Evolutionary conservation across 73 alveolate species (phyloP).

Genomic region (Tetrahymena malaccensis): DNA sequence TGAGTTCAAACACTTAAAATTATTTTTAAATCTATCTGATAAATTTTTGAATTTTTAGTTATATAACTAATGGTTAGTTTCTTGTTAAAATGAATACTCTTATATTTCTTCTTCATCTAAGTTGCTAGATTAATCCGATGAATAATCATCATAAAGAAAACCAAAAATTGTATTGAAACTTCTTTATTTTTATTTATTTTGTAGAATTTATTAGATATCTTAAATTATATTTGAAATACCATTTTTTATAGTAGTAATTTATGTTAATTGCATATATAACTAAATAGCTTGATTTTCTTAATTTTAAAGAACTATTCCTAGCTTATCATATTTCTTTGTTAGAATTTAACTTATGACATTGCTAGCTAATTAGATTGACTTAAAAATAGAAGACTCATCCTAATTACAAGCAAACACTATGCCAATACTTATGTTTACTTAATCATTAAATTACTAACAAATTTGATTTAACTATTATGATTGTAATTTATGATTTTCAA

Average conservation of each 20-base stretch:
- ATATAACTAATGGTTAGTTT: too few relatives aligned
- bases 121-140: too few relatives aligned
- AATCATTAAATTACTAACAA: neutral
- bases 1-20: too few relatives aligned
- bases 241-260: neutral
- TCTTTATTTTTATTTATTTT: too few relatives aligned
- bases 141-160: too few relatives aligned
- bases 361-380: neutral
- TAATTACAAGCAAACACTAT: neutral
- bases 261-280: neutral
- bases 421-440: neutral
- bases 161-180: too few relatives aligned
- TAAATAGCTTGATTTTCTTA: neutral
- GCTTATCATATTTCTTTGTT: neutral
- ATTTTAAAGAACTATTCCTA: neutral
- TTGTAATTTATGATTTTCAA: neutral
- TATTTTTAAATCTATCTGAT: too few relatives aligned
- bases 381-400: neutral
- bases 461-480: neutral
- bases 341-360: neutral
- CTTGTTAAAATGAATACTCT: too few relatives aligned
- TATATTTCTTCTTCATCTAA: too few relatives aligned
- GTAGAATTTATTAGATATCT: neutral
- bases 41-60: too few relatives aligned
- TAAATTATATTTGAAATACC: neutral